A percentile compares a stretch with the other conserved stretches of the same genome.
Evolutionary conservation across 768 basidiomycete genomes (phyloP).

Genomic region (Lactarius psammicola): DNA sequence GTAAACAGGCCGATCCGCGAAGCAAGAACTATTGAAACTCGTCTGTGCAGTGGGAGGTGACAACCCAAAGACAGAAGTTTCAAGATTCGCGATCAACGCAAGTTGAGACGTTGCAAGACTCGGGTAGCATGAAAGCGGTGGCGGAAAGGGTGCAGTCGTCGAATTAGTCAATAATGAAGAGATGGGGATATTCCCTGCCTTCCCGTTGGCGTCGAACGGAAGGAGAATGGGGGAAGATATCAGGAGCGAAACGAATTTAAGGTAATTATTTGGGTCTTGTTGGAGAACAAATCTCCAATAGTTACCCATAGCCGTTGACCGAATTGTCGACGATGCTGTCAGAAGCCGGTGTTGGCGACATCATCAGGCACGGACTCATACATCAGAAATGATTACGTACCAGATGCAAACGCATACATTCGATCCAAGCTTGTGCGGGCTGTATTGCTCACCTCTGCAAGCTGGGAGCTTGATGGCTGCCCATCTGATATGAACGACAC

Average conservation of each 20-base stretch:
- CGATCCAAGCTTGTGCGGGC: conserved; percentile 48
- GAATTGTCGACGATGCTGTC: conserved; percentile 59
- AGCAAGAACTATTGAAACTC: conserved; percentile 52
- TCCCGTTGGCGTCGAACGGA: conserved; percentile 56
- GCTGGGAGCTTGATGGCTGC: conserved; percentile 47
- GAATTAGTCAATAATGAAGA: conserved; percentile 44
- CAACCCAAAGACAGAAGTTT: conserved; percentile 52
- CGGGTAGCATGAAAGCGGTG: conserved; percentile 63
- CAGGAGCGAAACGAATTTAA: conserved; percentile 48
- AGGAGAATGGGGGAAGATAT: conserved; percentile 48
- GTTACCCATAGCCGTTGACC: conserved; percentile 43
- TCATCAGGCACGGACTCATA: conserved; percentile 2
- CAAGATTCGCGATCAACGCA: conserved; percentile 47
- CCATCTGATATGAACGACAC: conserved; percentile 48
- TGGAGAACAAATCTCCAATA: conserved; percentile 58
- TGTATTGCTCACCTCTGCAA: conserved; percentile 41
- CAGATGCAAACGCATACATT: conserved; percentile 59
- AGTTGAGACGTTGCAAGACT: conserved; percentile 42
- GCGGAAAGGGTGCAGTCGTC: conserved; percentile 49
- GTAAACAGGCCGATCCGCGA: conserved; percentile 57
- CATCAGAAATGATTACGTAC: conserved; percentile 39
- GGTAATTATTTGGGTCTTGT: conserved; percentile 44
- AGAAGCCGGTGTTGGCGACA: background rate
- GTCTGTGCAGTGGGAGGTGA: conserved; percentile 35
- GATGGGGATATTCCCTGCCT: conserved; percentile 35